Percentiles rank a stretch among this genome's conserved stretches.
phyloP scores from a whole-genome alignment of 768 basidiomycete species.

The Pluteus cervinus region DNA sequence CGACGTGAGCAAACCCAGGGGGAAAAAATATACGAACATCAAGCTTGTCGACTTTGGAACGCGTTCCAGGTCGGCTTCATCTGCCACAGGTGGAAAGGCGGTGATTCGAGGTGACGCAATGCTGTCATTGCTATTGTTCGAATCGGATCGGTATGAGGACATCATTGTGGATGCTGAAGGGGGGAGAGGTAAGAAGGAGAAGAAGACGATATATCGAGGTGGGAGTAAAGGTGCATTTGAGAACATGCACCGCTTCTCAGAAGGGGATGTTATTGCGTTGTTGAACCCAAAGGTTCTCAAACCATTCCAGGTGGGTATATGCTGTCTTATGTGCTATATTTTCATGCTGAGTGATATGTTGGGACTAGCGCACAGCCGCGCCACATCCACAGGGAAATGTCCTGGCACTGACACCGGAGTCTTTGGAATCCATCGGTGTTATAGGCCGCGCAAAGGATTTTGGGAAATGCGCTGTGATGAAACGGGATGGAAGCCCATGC shows the following conservation, averaged over 20 bases:
- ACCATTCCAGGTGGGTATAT: conserved; percentile 65
- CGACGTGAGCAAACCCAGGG: conserved; percentile 34
- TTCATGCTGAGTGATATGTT: conserved; percentile 1
- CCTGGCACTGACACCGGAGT: conserved; percentile 83
- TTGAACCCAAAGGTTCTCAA: conserved; percentile 85
- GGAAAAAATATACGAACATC: conserved; percentile 82
- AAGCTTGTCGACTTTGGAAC: conserved; percentile 81
- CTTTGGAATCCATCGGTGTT: conserved; percentile 71
- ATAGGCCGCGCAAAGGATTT: conserved; percentile 86
- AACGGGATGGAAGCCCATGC: conserved; percentile 77
- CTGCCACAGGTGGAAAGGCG: conserved; percentile 48
- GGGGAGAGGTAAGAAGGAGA: conserved; percentile 44
- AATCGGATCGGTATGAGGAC: conserved; percentile 66
- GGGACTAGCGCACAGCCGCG: conserved; percentile 36
- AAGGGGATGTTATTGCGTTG: conserved; percentile 87
- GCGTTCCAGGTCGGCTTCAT: conserved; percentile 43
- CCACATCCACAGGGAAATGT: conserved; percentile 80
- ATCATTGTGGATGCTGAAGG: conserved; percentile 27
- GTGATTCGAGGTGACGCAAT: conserved; percentile 77
- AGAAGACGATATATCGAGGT: conserved; percentile 70
- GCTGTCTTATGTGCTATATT: neutral
- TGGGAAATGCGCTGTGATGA: conserved; percentile 74
- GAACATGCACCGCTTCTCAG: conserved; percentile 73
- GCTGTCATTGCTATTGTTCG: conserved; percentile 81
- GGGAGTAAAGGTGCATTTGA: conserved; percentile 94